Conservation (phyloP, 2,329 filamentous ascomycete genomes). For the Xylaria digitata region DNA sequence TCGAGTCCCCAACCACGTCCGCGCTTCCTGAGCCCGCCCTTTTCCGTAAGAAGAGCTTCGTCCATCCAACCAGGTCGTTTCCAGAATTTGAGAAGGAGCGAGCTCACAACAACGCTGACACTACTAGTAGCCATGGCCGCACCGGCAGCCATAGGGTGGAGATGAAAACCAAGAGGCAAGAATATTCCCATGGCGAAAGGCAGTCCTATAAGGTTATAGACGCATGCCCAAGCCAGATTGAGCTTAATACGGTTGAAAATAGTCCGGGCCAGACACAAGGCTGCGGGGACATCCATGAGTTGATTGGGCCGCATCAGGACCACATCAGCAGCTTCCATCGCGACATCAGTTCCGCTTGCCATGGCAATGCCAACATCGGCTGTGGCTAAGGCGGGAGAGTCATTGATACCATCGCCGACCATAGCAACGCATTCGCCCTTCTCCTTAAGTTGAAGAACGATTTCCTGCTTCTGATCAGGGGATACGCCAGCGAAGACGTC, state of each 20-base stretch:
- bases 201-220: slow-evolving; percentile 91
- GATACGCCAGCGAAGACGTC: slow-evolving; percentile 89
- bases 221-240: slow-evolving; percentile 91
- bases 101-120: slow-evolving; percentile 88
- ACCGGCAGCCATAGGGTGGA: slow-evolving; percentile 94
- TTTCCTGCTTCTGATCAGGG: slow-evolving; percentile 89
- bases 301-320: slow-evolving; percentile 95
- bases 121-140: slow-evolving; percentile 93
- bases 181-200: slow-evolving; percentile 98
- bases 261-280: slow-evolving; percentile 80
- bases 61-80: slow-evolving; percentile 87
- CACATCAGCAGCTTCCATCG: slow-evolving; percentile 95
- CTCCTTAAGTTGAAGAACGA: slow-evolving; percentile 80
- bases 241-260: slow-evolving; percentile 95
- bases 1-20: slow-evolving; percentile 56
- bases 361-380: slow-evolving; percentile 95
- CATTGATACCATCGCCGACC: slow-evolving; percentile 99
- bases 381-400: slow-evolving; percentile 92
- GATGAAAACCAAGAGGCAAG: slow-evolving; percentile 84
- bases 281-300: slow-evolving; percentile 90
- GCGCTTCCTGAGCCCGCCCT: slow-evolving; percentile 58
- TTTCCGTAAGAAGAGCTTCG: slow-evolving; percentile 71
- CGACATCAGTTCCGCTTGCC: slow-evolving; percentile 91
- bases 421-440: slow-evolving; percentile 86
- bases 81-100: slow-evolving; percentile 88